Evolutionary conservation across 108 stramenopile genomes (phyloP).

Genomic region (Chaetoceros tenuissimus): DNA sequence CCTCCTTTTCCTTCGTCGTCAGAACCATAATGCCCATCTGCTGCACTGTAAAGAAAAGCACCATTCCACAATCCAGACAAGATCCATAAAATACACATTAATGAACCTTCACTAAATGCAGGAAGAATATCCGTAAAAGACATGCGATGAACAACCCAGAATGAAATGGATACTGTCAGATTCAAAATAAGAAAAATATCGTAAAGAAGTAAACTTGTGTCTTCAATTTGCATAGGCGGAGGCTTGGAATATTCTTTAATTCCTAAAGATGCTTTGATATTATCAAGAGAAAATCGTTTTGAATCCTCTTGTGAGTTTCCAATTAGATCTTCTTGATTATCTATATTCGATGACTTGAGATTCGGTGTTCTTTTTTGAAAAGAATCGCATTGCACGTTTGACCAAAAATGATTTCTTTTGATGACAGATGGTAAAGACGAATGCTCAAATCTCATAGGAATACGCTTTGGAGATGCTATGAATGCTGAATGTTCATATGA

Average conservation of each 20-base stretch:
- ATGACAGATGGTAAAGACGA: too few relatives aligned
- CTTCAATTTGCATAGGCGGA: constrained; percentile 49
- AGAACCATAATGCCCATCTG: constrained; percentile 50
- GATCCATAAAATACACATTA: constrained; percentile 51
- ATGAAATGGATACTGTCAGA: constrained; percentile 42
- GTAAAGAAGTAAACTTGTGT: constrained; percentile 41
- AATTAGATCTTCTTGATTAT: too few relatives aligned
- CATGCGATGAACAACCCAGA: constrained; percentile 61
- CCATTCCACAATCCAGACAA: constrained; percentile 46
- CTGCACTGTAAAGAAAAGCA: constrained; percentile 41
- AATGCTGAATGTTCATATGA: too few relatives aligned
- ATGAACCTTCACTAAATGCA: constrained; percentile 46
- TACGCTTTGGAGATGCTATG: too few relatives aligned
- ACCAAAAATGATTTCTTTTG: too few relatives aligned
- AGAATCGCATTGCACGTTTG: too few relatives aligned
- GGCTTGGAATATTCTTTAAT: constrained; percentile 14
- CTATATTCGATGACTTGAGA: too few relatives aligned
- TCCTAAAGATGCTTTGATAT: too few relatives aligned
- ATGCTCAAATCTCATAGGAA: too few relatives aligned
- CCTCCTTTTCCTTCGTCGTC: constrained; percentile 34
- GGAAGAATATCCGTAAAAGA: constrained; percentile 21
- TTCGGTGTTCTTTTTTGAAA: too few relatives aligned
- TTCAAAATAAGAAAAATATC: constrained; percentile 56
- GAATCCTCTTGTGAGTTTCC: too few relatives aligned
- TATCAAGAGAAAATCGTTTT: too few relatives aligned